Percentiles rank a stretch among this genome's conserved stretches.
Conservation (phyloP, 768 basidiomycete species). For the Symmetrospora coprosmae region DNA sequence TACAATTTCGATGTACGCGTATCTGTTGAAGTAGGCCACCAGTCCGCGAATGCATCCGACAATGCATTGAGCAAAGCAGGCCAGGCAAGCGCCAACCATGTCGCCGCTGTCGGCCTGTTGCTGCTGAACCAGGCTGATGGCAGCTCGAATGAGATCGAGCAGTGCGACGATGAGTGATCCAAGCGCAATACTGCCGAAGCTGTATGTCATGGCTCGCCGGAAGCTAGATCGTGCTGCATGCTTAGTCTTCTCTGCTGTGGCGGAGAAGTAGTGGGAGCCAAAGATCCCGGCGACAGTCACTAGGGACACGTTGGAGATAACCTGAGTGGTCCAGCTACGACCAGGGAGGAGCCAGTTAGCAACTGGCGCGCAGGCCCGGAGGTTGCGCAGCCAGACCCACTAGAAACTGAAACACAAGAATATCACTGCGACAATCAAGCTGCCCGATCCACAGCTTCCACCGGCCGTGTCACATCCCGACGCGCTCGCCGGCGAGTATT, state of each 20-base stretch:
- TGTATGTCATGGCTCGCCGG: constrained; percentile 32
- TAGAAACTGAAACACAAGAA: constrained; percentile 29
- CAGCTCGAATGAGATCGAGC: constrained; percentile 31
- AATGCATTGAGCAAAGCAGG: constrained; percentile 32
- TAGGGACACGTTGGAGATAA: constrained; percentile 30
- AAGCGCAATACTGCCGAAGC: constrained; percentile 29
- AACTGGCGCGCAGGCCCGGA: background rate
- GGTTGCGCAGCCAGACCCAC: background rate
- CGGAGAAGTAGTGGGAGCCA: constrained; percentile 19
- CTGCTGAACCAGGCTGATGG: constrained; percentile 26
- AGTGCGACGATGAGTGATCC: constrained; percentile 33
- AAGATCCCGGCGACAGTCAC: constrained; percentile 31
- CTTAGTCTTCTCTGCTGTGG: background rate
- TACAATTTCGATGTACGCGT: background rate
- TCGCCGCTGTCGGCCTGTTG: constrained; percentile 27
- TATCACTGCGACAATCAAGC: constrained; percentile 29
- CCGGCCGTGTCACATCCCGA: constrained; percentile 22
- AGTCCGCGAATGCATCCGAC: constrained; percentile 24
- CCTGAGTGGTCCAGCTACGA: constrained; percentile 22
- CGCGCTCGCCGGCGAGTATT: constrained; percentile 20
- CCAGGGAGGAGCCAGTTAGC: background rate
- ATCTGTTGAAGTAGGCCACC: constrained; percentile 32
- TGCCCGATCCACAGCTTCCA: constrained; percentile 12
- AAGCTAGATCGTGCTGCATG: constrained; percentile 26
- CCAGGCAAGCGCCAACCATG: constrained; percentile 26